These are phyloP conservation scores for Magnaporthiopsis poae DNA, from an alignment of 2,329 filamentous ascomycete genomes.

Conservation along the genomic window DNA sequence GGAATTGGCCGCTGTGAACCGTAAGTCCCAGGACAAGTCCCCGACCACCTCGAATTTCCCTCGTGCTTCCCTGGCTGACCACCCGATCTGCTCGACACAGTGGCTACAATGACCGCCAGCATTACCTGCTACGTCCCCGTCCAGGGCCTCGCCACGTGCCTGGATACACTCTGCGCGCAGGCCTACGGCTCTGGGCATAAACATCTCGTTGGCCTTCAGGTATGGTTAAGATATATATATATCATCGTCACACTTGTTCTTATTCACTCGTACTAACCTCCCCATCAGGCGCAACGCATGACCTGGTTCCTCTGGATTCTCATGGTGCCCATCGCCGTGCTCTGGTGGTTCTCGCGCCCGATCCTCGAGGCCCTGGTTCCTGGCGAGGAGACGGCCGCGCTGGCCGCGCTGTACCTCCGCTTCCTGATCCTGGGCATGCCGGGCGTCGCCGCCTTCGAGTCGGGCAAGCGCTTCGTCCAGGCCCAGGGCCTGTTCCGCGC, in stretches of 20 bases:
- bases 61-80: not conserved
- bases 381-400: slow-evolving; percentile 48
- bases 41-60: too few relatives aligned
- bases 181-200: slow-evolving; percentile 63
- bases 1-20: slow-evolving; percentile 48
- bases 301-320: slow-evolving; percentile 58
- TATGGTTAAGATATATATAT: not conserved
- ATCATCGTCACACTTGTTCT: not conserved
- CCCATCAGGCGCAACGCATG: slow-evolving; percentile 55
- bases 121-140: slow-evolving; percentile 54
- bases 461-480: slow-evolving; percentile 65
- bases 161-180: slow-evolving; percentile 62
- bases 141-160: slow-evolving; percentile 57
- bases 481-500: slow-evolving; percentile 67
- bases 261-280: not conserved
- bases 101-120: slow-evolving; percentile 53
- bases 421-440: slow-evolving; percentile 60
- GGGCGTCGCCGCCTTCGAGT: slow-evolving; percentile 64
- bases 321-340: slow-evolving; percentile 55
- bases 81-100: slow-evolving; percentile 36
- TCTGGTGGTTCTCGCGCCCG: slow-evolving; percentile 54
- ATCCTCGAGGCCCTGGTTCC: slow-evolving; percentile 36
- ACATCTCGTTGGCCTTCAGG: slow-evolving; percentile 55
- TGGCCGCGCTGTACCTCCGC: slow-evolving; percentile 61
- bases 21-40: slow-evolving; percentile 5